These are phyloP conservation scores for Taxawa tesnikishii DNA, from an alignment of 2,329 filamentous ascomycete genomes.

Conservation along the genomic window DNA sequence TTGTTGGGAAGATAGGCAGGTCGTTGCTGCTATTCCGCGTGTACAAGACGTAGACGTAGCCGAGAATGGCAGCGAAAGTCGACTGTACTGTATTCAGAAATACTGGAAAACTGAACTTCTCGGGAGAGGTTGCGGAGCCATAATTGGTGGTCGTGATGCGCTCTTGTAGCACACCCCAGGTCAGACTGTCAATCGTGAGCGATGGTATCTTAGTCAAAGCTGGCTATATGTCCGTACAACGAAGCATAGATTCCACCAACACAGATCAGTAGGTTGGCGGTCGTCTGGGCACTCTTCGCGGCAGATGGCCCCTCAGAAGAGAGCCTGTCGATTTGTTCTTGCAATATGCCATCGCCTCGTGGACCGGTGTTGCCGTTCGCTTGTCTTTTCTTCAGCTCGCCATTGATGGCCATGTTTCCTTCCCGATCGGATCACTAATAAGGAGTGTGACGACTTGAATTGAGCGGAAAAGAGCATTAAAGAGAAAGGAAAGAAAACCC, in stretches of 20 bases:
- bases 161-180: conserved; percentile 94
- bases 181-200: conserved; percentile 44
- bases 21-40: conserved; percentile 30
- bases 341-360: conserved; percentile 5
- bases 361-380: not conserved
- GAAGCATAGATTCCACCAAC: conserved; percentile 95
- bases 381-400: conserved; percentile 5
- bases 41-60: conserved; percentile 67
- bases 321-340: conserved; percentile 8
- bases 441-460: too few species aligned
- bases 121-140: conserved; percentile 44
- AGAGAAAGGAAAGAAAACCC: too few species aligned
- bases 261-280: conserved; percentile 64
- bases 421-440: too few species aligned
- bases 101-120: conserved; percentile 85
- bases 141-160: conserved; percentile 91
- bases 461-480: too few species aligned
- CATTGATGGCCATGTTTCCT: conserved; percentile 6
- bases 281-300: conserved; percentile 9
- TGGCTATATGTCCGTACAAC: conserved; percentile 49
- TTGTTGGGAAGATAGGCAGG: conserved; percentile 62
- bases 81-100: conserved; percentile 97
- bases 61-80: conserved; percentile 70
- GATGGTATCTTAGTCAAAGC: not conserved
- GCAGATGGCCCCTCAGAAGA: conserved; percentile 6